A percentile compares a stretch with the other conserved stretches of the same genome.
Evolutionary conservation across 345 rosid genomes (phyloP).

Genomic region (Turritis glabra): DNA sequence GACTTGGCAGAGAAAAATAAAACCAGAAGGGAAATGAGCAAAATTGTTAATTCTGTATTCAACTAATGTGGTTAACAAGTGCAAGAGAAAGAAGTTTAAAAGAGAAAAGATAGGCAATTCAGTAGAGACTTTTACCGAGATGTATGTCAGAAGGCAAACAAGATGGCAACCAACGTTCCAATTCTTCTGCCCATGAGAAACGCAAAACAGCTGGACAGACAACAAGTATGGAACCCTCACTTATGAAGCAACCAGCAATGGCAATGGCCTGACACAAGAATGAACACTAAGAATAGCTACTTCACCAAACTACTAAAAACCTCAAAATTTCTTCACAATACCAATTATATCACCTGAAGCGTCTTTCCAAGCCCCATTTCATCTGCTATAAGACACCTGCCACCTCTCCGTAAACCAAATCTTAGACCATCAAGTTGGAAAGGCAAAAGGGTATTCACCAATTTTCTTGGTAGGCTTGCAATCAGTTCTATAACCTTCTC

Average conservation of each 20-base stretch:
- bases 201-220: constrained; percentile 96
- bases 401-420: constrained; percentile 84
- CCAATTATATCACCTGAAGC: constrained; percentile 61
- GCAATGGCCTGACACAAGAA: constrained; percentile 75
- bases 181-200: constrained; percentile 90
- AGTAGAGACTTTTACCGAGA: constrained; percentile 55
- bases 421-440: constrained; percentile 87
- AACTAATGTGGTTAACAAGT: constrained; percentile 6
- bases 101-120: neutral
- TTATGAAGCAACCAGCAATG: constrained; percentile 81
- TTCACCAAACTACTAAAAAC: neutral
- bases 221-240: constrained; percentile 78
- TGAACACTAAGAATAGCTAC: constrained; percentile 5
- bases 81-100: neutral
- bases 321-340: neutral
- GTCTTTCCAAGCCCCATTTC: constrained; percentile 99
- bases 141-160: constrained; percentile 91
- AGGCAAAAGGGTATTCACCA: constrained; percentile 68
- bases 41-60: neutral
- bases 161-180: constrained; percentile 91
- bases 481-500: constrained; percentile 65
- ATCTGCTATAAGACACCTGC: constrained; percentile 93
- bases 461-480: constrained; percentile 56
- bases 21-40: neutral
- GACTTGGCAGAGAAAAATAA: neutral